A percentile compares a stretch with the other conserved stretches of the same genome.
These are phyloP conservation scores for Podospora australis DNA, from an alignment of 495 filamentous ascomycete genomes.

Conservation along the genomic window DNA sequence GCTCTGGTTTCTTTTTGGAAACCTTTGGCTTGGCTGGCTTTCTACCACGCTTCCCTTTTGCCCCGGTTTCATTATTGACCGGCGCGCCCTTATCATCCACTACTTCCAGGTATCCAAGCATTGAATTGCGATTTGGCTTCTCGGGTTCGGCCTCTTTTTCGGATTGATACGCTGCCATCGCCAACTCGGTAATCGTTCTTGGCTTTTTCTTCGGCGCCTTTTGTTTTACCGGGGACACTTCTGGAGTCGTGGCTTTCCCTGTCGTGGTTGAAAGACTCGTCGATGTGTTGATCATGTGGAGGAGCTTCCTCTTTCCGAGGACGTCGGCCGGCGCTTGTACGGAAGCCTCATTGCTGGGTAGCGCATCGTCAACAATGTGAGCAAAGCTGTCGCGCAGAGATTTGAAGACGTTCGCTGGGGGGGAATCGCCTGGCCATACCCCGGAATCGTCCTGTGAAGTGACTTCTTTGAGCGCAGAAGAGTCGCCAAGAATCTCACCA, in stretches of 20 bases:
- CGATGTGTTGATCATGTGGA: slow-evolving; percentile 32
- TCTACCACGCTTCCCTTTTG: slow-evolving; percentile 27
- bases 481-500: slow-evolving; percentile 9
- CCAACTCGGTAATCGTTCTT: slow-evolving; percentile 77
- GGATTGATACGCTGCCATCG: slow-evolving; percentile 65
- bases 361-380: slow-evolving; percentile 12
- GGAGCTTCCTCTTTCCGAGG: slow-evolving; percentile 45
- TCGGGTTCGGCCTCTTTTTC: slow-evolving; percentile 17
- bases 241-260: slow-evolving; percentile 12
- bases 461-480: slow-evolving; percentile 25
- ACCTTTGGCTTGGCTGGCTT: slow-evolving; percentile 25
- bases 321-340: slow-evolving; percentile 14
- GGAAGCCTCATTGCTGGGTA: neutral
- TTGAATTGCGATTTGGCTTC: slow-evolving; percentile 17
- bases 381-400: slow-evolving; percentile 29
- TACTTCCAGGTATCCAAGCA: slow-evolving; percentile 27
- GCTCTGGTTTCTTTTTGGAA: slow-evolving; percentile 38
- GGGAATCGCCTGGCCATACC: slow-evolving; percentile 1
- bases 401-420: slow-evolving; percentile 24
- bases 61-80: slow-evolving; percentile 19
- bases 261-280: slow-evolving; percentile 14
- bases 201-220: slow-evolving; percentile 64
- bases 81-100: neutral
- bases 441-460: slow-evolving; percentile 11
- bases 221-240: slow-evolving; percentile 38